Conservation (phyloP, 176 grass and related monocot species). For the Chloris gayana region DNA sequence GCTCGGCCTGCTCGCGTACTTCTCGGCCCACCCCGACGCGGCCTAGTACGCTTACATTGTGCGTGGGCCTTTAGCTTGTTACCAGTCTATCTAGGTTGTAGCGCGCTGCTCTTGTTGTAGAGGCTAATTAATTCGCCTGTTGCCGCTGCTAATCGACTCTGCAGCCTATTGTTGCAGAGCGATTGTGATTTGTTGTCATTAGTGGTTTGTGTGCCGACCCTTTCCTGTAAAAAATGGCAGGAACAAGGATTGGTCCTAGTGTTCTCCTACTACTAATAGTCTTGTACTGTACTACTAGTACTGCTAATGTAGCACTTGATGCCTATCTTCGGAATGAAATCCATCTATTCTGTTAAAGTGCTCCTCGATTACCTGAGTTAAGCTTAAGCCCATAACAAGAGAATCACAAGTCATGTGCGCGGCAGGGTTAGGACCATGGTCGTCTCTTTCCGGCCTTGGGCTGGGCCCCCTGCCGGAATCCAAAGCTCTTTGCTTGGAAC, state of each 20-base stretch:
- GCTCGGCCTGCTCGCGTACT: constrained; percentile 75
- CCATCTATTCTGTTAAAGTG: neutral
- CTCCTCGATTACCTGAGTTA: neutral
- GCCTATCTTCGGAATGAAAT: neutral
- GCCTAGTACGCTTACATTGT: constrained; percentile 13
- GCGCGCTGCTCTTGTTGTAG: neutral
- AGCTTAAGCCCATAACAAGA: neutral
- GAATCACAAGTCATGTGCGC: constrained; percentile 9
- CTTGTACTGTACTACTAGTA: neutral
- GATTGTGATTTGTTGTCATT: neutral
- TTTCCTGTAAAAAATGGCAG: constrained; percentile 63
- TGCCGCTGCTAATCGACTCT: neutral
- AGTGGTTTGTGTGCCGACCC: constrained; percentile 27
- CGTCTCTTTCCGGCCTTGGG: constrained; percentile 10
- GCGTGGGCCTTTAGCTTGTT: neutral
- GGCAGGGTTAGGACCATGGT: neutral
- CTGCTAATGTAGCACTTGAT: neutral
- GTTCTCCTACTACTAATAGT: neutral
- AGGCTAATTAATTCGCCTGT: neutral
- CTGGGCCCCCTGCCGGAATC: constrained; percentile 34
- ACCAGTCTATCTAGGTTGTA: neutral
- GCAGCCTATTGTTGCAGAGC: neutral
- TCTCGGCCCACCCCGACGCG: constrained; percentile 65
- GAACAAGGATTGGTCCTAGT: constrained; percentile 49
- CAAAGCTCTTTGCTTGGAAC: constrained; percentile 41